Base-by-base conservation (phyloP, 106 monocot genomes). In the Vanilla planifolia region DNA sequence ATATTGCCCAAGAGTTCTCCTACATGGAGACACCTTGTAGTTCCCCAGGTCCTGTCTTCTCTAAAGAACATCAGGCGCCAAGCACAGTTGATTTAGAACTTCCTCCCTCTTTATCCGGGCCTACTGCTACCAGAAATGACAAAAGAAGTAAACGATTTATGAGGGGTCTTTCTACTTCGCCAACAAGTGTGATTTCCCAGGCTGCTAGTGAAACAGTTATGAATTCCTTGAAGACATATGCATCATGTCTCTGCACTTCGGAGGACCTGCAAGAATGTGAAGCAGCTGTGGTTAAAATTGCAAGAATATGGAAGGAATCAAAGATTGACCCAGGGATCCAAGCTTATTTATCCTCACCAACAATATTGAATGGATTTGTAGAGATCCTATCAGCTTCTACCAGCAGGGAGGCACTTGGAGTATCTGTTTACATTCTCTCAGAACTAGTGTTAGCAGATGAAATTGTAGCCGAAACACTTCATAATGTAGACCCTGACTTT, bases 201-300 rank as follows among this genome's bases (percentile, higher is more conserved):
- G 80, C 75, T 51, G 67, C 80, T 8, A 64, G 50, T 32, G 75
- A 80, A 64, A 72, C 50, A 52, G 17, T 68, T 13, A 30, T 80
- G 34, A 75, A 68, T 64, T 57, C 39, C 17, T 64, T 80, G 40
- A 76, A 80, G 45, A 71, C 66, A 37, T 75, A 67, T 47, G 65
- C 63, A 11, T 67, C 33, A 3, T 67, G 71, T 33, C 64, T 80
- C 13, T 80, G 80, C 62, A 80, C 80, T 56, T 80, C 75, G n/a
- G 75, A 80, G 16, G 67, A 80, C 43, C 67, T 80, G 63, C 52
- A 75, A 68, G 80, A 75, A 68, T 80, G 75, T 60, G 80, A 80
- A 60, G 63, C 66, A 51, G 67, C 80, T 37, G 67, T 67, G 3
- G 6, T 75, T 36, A 43, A 16, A 35, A 64, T 80, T 62, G 75